These are phyloP conservation scores for Fusarium sororula DNA, from an alignment of 2,329 filamentous ascomycete species.

Conservation along the genomic window DNA sequence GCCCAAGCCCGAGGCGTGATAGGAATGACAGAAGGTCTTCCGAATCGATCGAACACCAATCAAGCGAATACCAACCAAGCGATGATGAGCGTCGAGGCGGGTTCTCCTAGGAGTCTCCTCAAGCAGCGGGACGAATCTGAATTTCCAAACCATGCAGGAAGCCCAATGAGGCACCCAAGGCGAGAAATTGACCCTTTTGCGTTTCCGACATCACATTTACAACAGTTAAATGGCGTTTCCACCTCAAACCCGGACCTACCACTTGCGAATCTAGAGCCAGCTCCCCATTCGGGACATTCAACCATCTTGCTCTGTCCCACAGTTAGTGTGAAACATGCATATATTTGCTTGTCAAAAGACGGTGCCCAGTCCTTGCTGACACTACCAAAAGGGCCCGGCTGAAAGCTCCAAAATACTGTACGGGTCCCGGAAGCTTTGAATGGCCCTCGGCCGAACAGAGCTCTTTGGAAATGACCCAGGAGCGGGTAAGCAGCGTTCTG, in stretches of 20 bases:
- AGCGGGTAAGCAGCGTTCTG: too few relatives aligned
- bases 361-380: background rate
- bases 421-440: background rate
- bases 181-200: background rate
- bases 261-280: background rate
- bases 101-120: background rate
- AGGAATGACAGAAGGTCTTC: too few relatives aligned
- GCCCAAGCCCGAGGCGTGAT: too few relatives aligned
- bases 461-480: too few relatives aligned
- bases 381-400: background rate
- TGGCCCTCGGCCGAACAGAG: too few relatives aligned
- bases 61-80: too few relatives aligned
- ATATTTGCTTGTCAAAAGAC: background rate
- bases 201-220: background rate
- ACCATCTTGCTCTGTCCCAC: background rate
- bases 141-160: background rate
- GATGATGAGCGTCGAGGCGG: background rate
- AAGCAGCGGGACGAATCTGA: background rate
- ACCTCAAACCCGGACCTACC: background rate
- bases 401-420: background rate
- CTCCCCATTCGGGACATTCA: background rate
- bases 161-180: background rate
- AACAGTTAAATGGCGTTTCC: background rate
- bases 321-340: background rate
- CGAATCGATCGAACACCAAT: too few relatives aligned